phyloP scores from a whole-genome alignment of 106 monocot genomes.

The Cymbidium sinense region DNA sequence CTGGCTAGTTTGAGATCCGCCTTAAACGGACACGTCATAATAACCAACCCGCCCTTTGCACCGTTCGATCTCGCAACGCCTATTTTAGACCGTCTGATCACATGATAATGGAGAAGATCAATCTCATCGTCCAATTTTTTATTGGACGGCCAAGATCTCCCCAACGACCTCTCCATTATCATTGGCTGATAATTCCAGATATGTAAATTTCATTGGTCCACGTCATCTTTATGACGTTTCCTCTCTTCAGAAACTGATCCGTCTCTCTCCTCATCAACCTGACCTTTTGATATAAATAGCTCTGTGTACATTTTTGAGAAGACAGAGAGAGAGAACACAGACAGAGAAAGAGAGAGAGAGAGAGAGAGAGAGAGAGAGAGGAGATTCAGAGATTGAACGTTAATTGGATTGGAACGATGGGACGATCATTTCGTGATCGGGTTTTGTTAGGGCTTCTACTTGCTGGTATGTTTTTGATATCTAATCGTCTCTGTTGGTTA shows the following conservation, averaged over 20 bases:
- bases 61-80: neutral
- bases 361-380: constrained; percentile 1
- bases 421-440: constrained; percentile 8
- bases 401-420: constrained; percentile 6
- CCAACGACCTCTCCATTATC: neutral
- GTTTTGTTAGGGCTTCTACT: constrained; percentile 16
- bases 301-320: neutral
- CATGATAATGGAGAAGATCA: no score
- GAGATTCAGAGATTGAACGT: neutral
- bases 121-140: no score
- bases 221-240: constrained; percentile 12
- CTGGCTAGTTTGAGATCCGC: no score
- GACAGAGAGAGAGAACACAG: neutral
- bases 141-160: neutral
- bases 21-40: neutral
- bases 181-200: neutral
- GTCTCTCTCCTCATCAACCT: neutral
- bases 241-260: neutral
- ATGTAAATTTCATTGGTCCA: constrained; percentile 15
- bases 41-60: neutral
- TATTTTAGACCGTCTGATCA: neutral
- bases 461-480: constrained; percentile 5
- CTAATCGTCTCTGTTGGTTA: neutral
- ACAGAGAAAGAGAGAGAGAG: neutral
- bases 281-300: neutral